phyloP scores from a whole-genome alignment of 108 stramenopile species.

The Nitzschia putrida region DNA sequence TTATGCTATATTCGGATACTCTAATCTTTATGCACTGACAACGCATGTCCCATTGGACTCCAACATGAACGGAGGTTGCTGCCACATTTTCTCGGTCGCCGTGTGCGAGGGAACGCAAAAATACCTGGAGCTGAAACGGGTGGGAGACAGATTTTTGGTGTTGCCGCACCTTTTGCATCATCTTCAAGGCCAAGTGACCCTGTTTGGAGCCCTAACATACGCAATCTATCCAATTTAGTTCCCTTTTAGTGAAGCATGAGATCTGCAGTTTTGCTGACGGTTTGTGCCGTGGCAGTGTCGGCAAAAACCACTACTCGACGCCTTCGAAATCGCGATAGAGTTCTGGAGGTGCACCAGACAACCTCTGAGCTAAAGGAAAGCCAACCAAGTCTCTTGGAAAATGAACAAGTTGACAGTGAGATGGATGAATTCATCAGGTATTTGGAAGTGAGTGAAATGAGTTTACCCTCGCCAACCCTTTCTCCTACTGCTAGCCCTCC shows the following conservation, averaged over 20 bases:
- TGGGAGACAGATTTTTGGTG: background rate
- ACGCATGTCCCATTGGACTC: background rate
- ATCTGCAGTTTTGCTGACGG: background rate
- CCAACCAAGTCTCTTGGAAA: background rate
- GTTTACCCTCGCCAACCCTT: background rate
- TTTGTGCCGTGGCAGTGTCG: background rate
- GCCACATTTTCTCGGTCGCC: background rate
- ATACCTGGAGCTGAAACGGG: background rate
- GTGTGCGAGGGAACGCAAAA: constrained; percentile 4
- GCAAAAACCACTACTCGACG: background rate
- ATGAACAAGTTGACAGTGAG: background rate
- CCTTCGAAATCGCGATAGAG: background rate
- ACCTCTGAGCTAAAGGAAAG: background rate
- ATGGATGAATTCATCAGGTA: background rate
- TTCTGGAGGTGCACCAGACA: background rate
- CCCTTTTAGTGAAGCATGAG: background rate
- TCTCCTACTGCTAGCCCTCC: background rate
- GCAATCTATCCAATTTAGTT: no score
- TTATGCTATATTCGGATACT: background rate
- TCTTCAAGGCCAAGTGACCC: no score
- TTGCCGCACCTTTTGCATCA: no score
- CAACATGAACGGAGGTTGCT: background rate
- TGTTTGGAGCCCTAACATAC: no score
- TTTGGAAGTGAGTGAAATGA: background rate
- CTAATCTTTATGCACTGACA: background rate